A percentile compares a stretch with the other conserved stretches of the same genome.
These are phyloP conservation scores for Pleurotus citrinopileatus DNA, from an alignment of 768 basidiomycete genomes.

Conservation along the genomic window DNA sequence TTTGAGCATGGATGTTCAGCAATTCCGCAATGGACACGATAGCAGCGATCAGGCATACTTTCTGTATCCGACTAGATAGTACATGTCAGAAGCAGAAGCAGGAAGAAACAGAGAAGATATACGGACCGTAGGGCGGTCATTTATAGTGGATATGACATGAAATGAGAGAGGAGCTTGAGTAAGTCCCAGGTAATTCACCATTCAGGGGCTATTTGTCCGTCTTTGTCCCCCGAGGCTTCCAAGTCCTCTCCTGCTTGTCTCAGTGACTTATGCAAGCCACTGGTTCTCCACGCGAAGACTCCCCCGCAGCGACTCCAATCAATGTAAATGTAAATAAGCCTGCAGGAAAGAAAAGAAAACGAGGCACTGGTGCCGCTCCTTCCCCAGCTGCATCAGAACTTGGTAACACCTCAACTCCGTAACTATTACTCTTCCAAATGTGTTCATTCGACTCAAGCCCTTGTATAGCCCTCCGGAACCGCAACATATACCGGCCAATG, in stretches of 20 bases:
- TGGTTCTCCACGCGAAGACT: slow-evolving; percentile 23
- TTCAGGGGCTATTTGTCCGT: slow-evolving; percentile 8
- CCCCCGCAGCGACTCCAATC: slow-evolving; percentile 9
- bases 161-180: too few species aligned
- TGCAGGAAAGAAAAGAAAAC: slow-evolving; percentile 56
- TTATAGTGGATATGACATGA: slow-evolving; percentile 13
- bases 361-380: slow-evolving; percentile 40
- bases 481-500: slow-evolving; percentile 52
- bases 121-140: slow-evolving; percentile 42
- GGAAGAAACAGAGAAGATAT: slow-evolving; percentile 7
- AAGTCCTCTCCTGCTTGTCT: background rate
- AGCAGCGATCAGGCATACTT: slow-evolving; percentile 36
- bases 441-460: slow-evolving; percentile 13
- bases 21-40: slow-evolving; percentile 5
- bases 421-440: slow-evolving; percentile 2
- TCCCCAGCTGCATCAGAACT: slow-evolving; percentile 63
- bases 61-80: slow-evolving; percentile 64
- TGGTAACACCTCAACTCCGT: slow-evolving; percentile 36
- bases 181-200: too few species aligned
- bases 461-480: slow-evolving; percentile 52
- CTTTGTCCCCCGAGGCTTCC: too few species aligned
- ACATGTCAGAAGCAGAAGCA: slow-evolving; percentile 18
- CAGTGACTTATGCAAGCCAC: slow-evolving; percentile 33
- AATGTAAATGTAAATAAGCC: slow-evolving; percentile 16
- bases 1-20: slow-evolving; percentile 25